Conservation (phyloP, 495 filamentous ascomycete genomes). For the Hamigera avellanea region DNA sequence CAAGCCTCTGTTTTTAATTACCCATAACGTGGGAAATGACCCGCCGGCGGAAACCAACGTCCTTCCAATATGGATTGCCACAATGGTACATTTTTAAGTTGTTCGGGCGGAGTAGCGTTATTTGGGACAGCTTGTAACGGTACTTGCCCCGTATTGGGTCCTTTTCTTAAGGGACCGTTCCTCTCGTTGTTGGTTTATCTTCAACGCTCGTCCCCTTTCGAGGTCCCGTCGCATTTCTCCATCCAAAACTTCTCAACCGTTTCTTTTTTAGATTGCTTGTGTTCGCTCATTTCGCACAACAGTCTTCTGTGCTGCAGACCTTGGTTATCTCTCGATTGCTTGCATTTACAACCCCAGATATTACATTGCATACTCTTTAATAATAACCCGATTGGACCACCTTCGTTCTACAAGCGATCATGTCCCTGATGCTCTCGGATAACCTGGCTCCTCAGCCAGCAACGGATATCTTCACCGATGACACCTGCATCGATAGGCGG, state of each 20-base stretch:
- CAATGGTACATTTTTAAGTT: too few relatives aligned
- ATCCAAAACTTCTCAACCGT: not conserved
- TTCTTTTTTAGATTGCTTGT: not conserved
- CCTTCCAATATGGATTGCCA: too few relatives aligned
- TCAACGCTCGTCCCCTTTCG: not conserved
- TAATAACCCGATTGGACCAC: not conserved
- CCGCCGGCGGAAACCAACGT: too few relatives aligned
- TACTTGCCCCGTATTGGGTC: too few relatives aligned
- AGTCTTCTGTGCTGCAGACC: not conserved
- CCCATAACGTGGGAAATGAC: not conserved
- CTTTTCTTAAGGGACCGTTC: too few relatives aligned
- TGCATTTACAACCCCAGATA: not conserved
- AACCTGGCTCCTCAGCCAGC: slow-evolving; percentile 33
- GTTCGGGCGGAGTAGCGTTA: too few relatives aligned
- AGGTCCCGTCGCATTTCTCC: too few relatives aligned
- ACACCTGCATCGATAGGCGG: slow-evolving; percentile 51
- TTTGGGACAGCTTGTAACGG: too few relatives aligned
- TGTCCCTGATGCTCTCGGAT: slow-evolving; percentile 33
- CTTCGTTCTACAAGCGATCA: slow-evolving; percentile 7
- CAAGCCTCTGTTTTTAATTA: slow-evolving; percentile 6
- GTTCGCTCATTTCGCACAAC: not conserved
- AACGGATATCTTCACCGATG: slow-evolving; percentile 39
- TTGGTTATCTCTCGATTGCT: slow-evolving; percentile 1
- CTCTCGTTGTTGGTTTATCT: too few relatives aligned
- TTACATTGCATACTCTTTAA: slow-evolving; percentile 1